Evolutionary conservation across 352 stramenopile species (phyloP), one percentile per base, ranked within the genome.

Genomic region (Globisporangium heterothallicum): DNA sequence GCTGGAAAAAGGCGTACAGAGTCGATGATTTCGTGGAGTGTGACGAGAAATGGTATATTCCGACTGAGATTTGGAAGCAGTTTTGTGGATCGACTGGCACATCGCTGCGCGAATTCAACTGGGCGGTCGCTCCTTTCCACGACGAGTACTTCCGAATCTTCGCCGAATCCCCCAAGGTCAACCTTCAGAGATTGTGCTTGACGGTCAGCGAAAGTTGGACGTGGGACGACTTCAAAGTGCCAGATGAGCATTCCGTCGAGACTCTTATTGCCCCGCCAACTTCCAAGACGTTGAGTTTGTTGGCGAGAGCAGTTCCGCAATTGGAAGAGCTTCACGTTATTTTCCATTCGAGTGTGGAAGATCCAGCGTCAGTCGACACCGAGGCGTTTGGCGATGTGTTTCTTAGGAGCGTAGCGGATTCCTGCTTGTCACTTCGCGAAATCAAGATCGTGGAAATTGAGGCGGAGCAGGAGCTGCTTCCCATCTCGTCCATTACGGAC

Each of bases 11-110:
- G 8, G 51, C 24, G 1, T 55, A 62, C 21, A 25, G 27, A 3
- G 58, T 66, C 6, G 49, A 58, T 8, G 52, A 34, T 16, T 42
- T 50, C n/a, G 25, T 70, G 18, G 43, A 50, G 24, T 70, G 62
- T 29, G 53, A 63, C 16, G 62, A 70, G 32, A 53, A 50, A 19
- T 53, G 62, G 50, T 51, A 59, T 40, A 46, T 58, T 22, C 41
- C 46, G 2, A 45, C 22, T 2, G 12, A 6, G 8, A 32, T 38
- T 8, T 61, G 54, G 54, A 18, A 2, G 21, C 24, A 32, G 12
- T 56, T 61, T 18, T 61, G 46, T 6, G 14, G n/a, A 6, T 19
- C 38, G 1, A 19, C 32, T 0, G n/a, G 46, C 3, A 8, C 14
- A 7, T 40, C 53, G 21, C 18, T 61, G 30, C 46, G 46, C 14